These are phyloP conservation scores for Boletus rufocinnamomeus DNA, from an alignment of 768 basidiomycete species.

Conservation along the genomic window DNA sequence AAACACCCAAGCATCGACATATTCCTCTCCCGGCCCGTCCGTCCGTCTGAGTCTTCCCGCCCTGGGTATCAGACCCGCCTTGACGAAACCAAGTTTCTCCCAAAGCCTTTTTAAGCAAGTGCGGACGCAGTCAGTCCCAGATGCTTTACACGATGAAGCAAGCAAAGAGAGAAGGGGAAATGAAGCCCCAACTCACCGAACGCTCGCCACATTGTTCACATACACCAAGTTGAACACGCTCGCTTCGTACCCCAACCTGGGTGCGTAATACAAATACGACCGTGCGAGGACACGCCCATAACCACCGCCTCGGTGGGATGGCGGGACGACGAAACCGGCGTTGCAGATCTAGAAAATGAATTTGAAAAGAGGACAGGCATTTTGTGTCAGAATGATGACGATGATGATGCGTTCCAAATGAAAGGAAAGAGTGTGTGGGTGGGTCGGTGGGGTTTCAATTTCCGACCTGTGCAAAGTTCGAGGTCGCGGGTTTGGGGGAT, in stretches of 20 bases:
- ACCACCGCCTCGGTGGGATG: constrained; percentile 58
- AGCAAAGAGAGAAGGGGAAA: no score
- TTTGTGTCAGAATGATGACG: neutral
- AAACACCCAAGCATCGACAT: constrained; percentile 83
- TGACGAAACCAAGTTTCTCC: constrained; percentile 80
- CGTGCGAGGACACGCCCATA: constrained; percentile 73
- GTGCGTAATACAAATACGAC: constrained; percentile 82
- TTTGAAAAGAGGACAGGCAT: neutral
- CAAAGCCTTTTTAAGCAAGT: constrained; percentile 48
- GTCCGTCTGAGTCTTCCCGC: constrained; percentile 69
- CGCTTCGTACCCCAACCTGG: constrained; percentile 70
- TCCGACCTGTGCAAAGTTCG: neutral
- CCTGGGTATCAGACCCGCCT: constrained; percentile 73
- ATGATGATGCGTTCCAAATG: neutral
- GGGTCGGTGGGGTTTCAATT: constrained; percentile 3
- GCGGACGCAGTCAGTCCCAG: neutral
- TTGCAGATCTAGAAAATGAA: constrained; percentile 68
- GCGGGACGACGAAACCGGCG: constrained; percentile 82
- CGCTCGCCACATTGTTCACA: constrained; percentile 75
- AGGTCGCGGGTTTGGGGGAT: constrained; percentile 3
- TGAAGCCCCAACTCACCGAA: constrained; percentile 43
- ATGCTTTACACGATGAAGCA: neutral
- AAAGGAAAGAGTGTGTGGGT: neutral
- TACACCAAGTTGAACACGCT: constrained; percentile 94
- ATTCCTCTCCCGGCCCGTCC: constrained; percentile 80